Percentiles rank a stretch among this genome's conserved stretches.
These are phyloP conservation scores for Colletotrichum coccodes DNA, from an alignment of 2,329 filamentous ascomycete genomes.

Conservation along the genomic window DNA sequence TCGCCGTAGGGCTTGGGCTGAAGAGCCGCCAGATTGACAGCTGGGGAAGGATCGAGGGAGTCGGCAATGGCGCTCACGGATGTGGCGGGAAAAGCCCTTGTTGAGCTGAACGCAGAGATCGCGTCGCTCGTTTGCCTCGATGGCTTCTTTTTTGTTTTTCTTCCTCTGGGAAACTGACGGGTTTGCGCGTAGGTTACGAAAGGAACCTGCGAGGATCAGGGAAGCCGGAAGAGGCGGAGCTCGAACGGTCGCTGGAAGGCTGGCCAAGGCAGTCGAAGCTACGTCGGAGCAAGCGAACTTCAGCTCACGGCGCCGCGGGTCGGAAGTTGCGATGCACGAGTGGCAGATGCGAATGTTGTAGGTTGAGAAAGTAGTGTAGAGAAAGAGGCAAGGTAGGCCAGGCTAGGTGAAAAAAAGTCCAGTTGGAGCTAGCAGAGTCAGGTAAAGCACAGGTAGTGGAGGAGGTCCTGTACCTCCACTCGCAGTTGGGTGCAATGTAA, in stretches of 20 bases:
- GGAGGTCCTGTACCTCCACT: not conserved
- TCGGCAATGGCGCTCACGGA: constrained; percentile 14
- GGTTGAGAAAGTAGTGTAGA: not conserved
- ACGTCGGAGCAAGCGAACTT: not conserved
- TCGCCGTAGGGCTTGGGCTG: constrained; percentile 69
- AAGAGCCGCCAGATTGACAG: constrained; percentile 71
- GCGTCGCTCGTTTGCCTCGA: constrained; percentile 9
- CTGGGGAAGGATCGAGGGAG: constrained; percentile 35
- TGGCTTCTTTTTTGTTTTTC: constrained; percentile 2
- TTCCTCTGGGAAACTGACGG: not conserved
- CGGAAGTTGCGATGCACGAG: constrained; percentile 9
- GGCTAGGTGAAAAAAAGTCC: not conserved
- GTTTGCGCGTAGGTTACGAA: not conserved
- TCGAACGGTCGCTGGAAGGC: not conserved
- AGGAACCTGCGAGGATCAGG: not conserved
- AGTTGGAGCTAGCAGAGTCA: constrained; percentile 17
- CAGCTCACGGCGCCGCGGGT: not conserved
- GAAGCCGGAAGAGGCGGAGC: not conserved
- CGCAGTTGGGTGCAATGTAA: not conserved
- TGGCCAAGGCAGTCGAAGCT: not conserved
- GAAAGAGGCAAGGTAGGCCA: not conserved
- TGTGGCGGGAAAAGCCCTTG: constrained; percentile 16
- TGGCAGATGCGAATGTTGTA: not conserved
- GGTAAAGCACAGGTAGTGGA: constrained; percentile 5
- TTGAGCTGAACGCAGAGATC: constrained; percentile 10